Conservation (phyloP, 2,329 filamentous ascomycete genomes). For the Aureobasidium melanogenum region DNA sequence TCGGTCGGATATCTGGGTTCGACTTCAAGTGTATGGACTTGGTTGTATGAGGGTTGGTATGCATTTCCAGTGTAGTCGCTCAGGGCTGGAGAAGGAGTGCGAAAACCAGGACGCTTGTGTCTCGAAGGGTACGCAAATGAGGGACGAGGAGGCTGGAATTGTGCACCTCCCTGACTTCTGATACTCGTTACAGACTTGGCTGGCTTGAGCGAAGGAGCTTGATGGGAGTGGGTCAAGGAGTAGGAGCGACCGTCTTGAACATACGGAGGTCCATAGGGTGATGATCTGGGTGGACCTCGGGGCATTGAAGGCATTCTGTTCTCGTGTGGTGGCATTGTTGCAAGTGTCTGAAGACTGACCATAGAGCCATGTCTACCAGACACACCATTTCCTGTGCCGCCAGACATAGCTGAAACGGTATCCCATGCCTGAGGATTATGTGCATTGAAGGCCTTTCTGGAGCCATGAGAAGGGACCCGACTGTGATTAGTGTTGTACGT, state of each 20-base stretch:
- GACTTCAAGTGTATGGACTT: background rate
- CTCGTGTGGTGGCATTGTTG: slow-evolving; percentile 34
- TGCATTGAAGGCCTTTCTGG: slow-evolving; percentile 29
- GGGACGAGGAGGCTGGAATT: slow-evolving; percentile 26
- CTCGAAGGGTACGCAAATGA: slow-evolving; percentile 35
- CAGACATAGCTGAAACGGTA: slow-evolving; percentile 30
- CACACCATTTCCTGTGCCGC: slow-evolving; percentile 13
- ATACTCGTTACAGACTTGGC: slow-evolving; percentile 34
- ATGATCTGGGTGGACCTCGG: slow-evolving; percentile 11
- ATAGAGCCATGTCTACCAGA: slow-evolving; percentile 24
- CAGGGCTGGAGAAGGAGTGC: slow-evolving; percentile 35
- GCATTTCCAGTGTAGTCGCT: slow-evolving; percentile 26
- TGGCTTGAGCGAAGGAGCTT: slow-evolving; percentile 6
- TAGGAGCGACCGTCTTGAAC: slow-evolving; percentile 33
- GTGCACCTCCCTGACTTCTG: slow-evolving; percentile 31
- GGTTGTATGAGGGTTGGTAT: background rate
- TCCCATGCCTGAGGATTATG: slow-evolving; percentile 30
- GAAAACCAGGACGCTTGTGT: slow-evolving; percentile 33
- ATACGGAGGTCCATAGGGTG: slow-evolving; percentile 11
- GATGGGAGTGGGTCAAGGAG: slow-evolving; percentile 31
- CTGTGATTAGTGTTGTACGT: slow-evolving; percentile 22
- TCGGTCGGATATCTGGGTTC: background rate
- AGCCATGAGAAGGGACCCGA: slow-evolving; percentile 32
- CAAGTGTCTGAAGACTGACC: slow-evolving; percentile 33
- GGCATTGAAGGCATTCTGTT: slow-evolving; percentile 22